Base-by-base conservation (phyloP, 352 stramenopile species). In the Globisporangium paroecandrum region DNA sequence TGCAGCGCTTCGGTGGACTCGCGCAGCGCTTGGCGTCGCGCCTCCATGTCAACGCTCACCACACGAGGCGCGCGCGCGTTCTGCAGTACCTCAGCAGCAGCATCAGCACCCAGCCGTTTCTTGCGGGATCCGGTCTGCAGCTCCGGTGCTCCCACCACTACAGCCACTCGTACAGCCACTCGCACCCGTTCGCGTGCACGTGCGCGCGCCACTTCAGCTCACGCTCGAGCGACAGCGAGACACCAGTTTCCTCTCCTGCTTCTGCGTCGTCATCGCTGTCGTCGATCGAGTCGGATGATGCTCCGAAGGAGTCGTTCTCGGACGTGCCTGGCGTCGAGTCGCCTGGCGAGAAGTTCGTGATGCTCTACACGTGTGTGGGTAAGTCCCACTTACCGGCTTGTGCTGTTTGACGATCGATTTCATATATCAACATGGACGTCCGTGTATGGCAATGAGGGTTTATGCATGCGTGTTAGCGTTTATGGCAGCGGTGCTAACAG, bases 301-400 rank as follows among this genome's bases (percentile, higher is more conserved):
- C 13, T 32, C 25, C 43, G 59, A 25, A 25, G 10, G 46, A 63
- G 18, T 46, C 62, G 38, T 75, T 74, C 46, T 69, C 76, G 20
- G 76, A 77, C 24, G 77, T 75, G 10, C 85, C 85, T 3, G 87
- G 85, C 10, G 76, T 88, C 27, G 76, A 97, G 66, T 94, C 94
- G 3, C 80, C 90, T 2, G 87, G 85, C 24, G 93, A 97, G 15
- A 99, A 98, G 70, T 94, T 99, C 61, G 97, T 98, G 13, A 99
- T 99, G 74, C 71, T 99, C 8, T 99, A 98, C 75, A 99, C 98
- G 18, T 99, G 98, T 72, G 97, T 72, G 4, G 81, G 81, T 89
- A 64, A 24, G 67, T 63, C 58, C 15, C 60, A 3, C 47, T 3
- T 32, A 32, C 27, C 27, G 27, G 27, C 27, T 20, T 20, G 15